phyloP scores from a whole-genome alignment of 352 stramenopile species.

The Phytophthora fragariaefolia region DNA sequence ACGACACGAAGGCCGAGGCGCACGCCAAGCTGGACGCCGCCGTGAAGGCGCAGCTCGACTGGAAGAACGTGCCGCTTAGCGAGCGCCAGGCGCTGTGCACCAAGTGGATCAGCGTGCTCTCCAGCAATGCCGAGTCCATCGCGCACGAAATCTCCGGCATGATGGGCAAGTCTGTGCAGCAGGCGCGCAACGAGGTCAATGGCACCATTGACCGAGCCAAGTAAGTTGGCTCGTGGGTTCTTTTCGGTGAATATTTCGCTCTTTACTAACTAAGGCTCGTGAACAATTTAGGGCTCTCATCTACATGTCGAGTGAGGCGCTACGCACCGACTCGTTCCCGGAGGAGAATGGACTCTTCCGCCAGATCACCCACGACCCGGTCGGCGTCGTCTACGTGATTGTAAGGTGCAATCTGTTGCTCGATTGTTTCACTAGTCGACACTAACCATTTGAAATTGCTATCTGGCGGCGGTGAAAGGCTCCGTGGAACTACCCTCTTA shows the following conservation, averaged over 20 bases:
- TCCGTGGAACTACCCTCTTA: slow-evolving; percentile 88
- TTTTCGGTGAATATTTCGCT: too few relatives aligned
- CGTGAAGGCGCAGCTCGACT: slow-evolving; percentile 63
- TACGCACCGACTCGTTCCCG: slow-evolving; percentile 68
- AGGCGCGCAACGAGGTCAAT: slow-evolving; percentile 79
- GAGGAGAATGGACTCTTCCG: slow-evolving; percentile 75
- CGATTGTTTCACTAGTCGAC: slow-evolving; percentile 11
- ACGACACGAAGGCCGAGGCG: slow-evolving; percentile 60
- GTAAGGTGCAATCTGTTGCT: slow-evolving; percentile 28
- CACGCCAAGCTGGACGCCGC: slow-evolving; percentile 66
- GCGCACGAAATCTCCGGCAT: slow-evolving; percentile 79
- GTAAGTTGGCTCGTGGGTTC: slow-evolving; percentile 36
- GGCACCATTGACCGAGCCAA: slow-evolving; percentile 72
- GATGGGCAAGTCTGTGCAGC: slow-evolving; percentile 86
- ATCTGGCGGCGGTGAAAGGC: slow-evolving; percentile 38
- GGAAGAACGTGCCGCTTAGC: slow-evolving; percentile 58
- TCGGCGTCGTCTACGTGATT: slow-evolving; percentile 87
- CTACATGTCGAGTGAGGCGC: slow-evolving; percentile 67
- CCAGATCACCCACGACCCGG: slow-evolving; percentile 82
- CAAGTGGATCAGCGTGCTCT: slow-evolving; percentile 71
- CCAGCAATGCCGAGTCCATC: slow-evolving; percentile 64
- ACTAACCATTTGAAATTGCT: slow-evolving; percentile 6
- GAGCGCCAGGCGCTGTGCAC: slow-evolving; percentile 67
- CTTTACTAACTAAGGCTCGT: too few relatives aligned
- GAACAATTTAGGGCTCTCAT: slow-evolving; percentile 65